phyloP scores from a whole-genome alignment of 192 early-diverging fungal genomes.

The Umbelopsis isabellina region DNA sequence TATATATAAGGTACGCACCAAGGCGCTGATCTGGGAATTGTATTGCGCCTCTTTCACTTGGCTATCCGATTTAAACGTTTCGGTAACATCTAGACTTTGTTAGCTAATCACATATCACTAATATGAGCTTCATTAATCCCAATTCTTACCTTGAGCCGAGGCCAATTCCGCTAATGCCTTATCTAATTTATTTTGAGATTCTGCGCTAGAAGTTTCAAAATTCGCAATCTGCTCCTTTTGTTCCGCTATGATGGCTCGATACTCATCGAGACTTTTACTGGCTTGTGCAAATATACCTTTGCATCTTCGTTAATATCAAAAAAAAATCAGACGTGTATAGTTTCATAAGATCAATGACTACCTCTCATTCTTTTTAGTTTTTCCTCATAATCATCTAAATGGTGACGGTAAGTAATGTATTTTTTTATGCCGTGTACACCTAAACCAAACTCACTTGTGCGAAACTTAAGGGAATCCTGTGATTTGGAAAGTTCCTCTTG shows the following conservation, averaged over 20 bases:
- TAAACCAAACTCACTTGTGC: not conserved
- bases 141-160: slow-evolving; percentile 31
- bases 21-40: slow-evolving; percentile 39
- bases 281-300: slow-evolving; percentile 58
- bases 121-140: not conserved
- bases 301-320: not conserved
- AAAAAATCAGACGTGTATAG: not conserved
- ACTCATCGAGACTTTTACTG: slow-evolving; percentile 57
- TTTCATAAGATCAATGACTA: slow-evolving; percentile 4
- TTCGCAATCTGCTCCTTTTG: slow-evolving; percentile 49
- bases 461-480: not conserved
- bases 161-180: slow-evolving; percentile 27
- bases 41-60: slow-evolving; percentile 39
- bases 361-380: slow-evolving; percentile 64
- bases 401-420: not conserved
- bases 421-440: not conserved
- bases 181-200: slow-evolving; percentile 27
- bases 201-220: slow-evolving; percentile 40
- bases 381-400: slow-evolving; percentile 55
- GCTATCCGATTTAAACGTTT: slow-evolving; percentile 43
- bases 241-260: slow-evolving; percentile 47
- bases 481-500: not conserved
- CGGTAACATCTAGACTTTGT: slow-evolving; percentile 34
- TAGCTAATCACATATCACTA: no score
- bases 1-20: slow-evolving; percentile 32